These are phyloP conservation scores for Agaricus blazei DNA, from an alignment of 768 basidiomycete genomes.

Conservation along the genomic window DNA sequence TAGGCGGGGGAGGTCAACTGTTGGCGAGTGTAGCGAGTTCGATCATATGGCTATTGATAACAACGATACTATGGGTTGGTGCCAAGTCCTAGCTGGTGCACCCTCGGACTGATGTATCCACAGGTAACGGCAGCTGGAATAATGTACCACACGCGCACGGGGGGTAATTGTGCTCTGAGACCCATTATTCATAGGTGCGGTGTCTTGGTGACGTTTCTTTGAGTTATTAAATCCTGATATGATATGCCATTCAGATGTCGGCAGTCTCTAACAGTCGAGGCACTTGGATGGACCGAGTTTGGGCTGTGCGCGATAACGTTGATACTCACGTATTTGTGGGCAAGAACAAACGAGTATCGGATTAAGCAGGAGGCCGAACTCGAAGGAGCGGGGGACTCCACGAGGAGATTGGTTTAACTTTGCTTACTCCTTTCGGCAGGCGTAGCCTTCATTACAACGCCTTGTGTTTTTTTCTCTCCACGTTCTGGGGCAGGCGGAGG, in stretches of 20 bases:
- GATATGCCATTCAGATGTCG: slow-evolving; percentile 44
- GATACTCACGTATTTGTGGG: slow-evolving; percentile 45
- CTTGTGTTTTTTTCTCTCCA: too few species aligned
- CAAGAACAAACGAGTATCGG: slow-evolving; percentile 16
- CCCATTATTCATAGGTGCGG: slow-evolving; percentile 49
- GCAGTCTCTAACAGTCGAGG: slow-evolving; percentile 68
- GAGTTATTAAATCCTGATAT: slow-evolving; percentile 10
- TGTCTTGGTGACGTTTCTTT: slow-evolving; percentile 16
- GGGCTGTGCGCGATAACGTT: slow-evolving; percentile 54
- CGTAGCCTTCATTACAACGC: too few species aligned
- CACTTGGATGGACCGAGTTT: slow-evolving; percentile 74
- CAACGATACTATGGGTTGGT: slow-evolving; percentile 64
- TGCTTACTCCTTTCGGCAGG: too few species aligned
- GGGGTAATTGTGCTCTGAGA: slow-evolving; percentile 51
- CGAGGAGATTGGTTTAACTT: slow-evolving; percentile 18
- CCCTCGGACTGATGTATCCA: background rate
- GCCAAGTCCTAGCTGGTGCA: background rate
- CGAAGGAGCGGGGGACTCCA: slow-evolving; percentile 19
- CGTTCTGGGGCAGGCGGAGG: too few species aligned
- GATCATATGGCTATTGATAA: slow-evolving; percentile 64
- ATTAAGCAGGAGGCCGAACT: slow-evolving; percentile 13
- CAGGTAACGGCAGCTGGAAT: slow-evolving; percentile 67
- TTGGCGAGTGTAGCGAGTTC: slow-evolving; percentile 78
- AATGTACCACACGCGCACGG: slow-evolving; percentile 59
- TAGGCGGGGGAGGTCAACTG: slow-evolving; percentile 59